Evolutionary conservation across 352 stramenopile species (phyloP), one percentile per base, ranked within the genome.

Genomic region (Blastocystis sp.): DNA sequence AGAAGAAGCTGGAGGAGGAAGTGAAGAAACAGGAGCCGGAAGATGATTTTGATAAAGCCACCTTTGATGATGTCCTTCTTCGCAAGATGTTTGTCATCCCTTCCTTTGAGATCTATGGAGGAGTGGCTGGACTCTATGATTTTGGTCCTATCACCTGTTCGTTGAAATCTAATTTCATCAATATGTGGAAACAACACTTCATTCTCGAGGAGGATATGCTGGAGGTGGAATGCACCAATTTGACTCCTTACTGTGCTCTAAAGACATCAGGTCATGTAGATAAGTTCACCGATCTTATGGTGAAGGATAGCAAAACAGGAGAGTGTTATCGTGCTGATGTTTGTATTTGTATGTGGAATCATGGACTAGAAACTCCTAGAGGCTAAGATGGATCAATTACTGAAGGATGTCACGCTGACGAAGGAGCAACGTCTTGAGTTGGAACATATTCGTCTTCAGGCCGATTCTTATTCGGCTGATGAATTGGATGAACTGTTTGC

Each of bases 41-140:
- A 16, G 91, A 92, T 3, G 89, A 91, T 49, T 71, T 95, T 88
- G 94, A 95, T 89, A 94, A 94, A 69, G 74, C 93, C 88, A 92
- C 94, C 42, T 93, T 99, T 89, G 96, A 99, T 90, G 95, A 98
- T 87, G 89, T 98, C 86, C 91, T 99, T 24, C 91, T 98, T 88
- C 93, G 96, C 74, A 97, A 98, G 90, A 99, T 99, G 96, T 98
- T 99, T 91, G 95, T 99, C 43, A 93, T 99, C 86, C 96, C 96
- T 43, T 96, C 93, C 43, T 99, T 99, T 89, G 96, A 99, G 91
- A 99, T 99, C 87, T 97, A 99, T 90, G 95, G 96, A 83, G 96
- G 96, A 86, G 95, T 98, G 24, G 96, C 94, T 73, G 96, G 97
- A 88, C 94, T 99, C 74, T 99, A 98, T 91, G 96, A 99, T 92